A percentile compares a stretch with the other conserved stretches of the same genome.
Evolutionary conservation across 208 protist species (phyloP).

Genomic region (Lotmaria passim): DNA sequence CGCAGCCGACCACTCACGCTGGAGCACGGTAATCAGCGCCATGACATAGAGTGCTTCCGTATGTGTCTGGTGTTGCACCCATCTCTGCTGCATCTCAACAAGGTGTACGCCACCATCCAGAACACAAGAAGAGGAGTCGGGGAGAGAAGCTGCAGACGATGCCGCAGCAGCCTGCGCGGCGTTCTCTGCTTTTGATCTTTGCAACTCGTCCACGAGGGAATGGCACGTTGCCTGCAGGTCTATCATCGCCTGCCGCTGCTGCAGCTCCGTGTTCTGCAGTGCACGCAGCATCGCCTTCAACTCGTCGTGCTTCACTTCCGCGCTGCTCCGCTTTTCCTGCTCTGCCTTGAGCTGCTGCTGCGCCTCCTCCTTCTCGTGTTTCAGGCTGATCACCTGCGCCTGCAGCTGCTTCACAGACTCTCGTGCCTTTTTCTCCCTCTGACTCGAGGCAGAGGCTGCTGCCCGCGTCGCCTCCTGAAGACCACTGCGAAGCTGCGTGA

Average conservation of each 20-base stretch:
- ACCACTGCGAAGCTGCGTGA: slow-evolving; percentile 6
- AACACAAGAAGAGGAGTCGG: neutral
- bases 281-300: slow-evolving; percentile 2
- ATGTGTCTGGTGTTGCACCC: slow-evolving; percentile 17
- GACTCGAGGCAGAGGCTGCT: slow-evolving; percentile 3
- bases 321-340: slow-evolving; percentile 11
- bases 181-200: neutral
- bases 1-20: slow-evolving; percentile 13
- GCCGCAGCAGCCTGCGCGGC: slow-evolving; percentile 9
- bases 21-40: slow-evolving; percentile 14
- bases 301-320: slow-evolving; percentile 20
- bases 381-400: slow-evolving; percentile 6
- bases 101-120: neutral
- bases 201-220: slow-evolving; percentile 1
- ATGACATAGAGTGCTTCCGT: slow-evolving; percentile 29
- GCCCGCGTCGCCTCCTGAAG: slow-evolving; percentile 19
- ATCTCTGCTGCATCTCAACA: slow-evolving; percentile 5
- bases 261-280: slow-evolving; percentile 5
- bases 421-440: slow-evolving; percentile 16
- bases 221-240: slow-evolving; percentile 2
- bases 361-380: slow-evolving; percentile 29
- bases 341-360: slow-evolving; percentile 30
- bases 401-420: slow-evolving; percentile 23
- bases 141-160: no score
- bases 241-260: slow-evolving; percentile 12